These are phyloP conservation scores for Plasmodium yoelii DNA, from an alignment of 169 alveolate species.

Conservation along the genomic window DNA sequence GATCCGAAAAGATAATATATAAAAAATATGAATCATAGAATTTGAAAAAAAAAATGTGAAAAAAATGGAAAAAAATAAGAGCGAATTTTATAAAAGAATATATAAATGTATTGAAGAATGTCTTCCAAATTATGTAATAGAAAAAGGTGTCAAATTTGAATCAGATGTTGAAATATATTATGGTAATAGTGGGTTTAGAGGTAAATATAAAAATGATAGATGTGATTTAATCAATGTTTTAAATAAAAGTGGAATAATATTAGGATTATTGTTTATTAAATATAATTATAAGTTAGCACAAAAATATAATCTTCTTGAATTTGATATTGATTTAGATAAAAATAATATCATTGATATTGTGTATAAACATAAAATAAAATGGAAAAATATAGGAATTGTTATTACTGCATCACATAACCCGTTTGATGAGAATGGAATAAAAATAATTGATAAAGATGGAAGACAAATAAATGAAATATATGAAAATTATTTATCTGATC, in stretches of 20 bases:
- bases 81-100: slow-evolving; percentile 37
- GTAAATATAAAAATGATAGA: slow-evolving; percentile 11
- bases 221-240: slow-evolving; percentile 59
- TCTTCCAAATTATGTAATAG: slow-evolving; percentile 15
- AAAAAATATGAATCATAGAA: no score
- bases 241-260: slow-evolving; percentile 57
- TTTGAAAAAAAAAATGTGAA: no score
- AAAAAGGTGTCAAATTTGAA: slow-evolving; percentile 28
- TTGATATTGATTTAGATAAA: not conserved
- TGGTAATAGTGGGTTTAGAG: slow-evolving; percentile 74
- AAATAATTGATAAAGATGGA: slow-evolving; percentile 80
- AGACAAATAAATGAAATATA: slow-evolving; percentile 73
- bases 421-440: slow-evolving; percentile 81
- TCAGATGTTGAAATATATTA: slow-evolving; percentile 18
- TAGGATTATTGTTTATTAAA: slow-evolving; percentile 64
- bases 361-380: not conserved
- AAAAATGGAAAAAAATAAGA: not conserved
- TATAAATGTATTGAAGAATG: slow-evolving; percentile 53
- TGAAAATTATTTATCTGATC: slow-evolving; percentile 77
- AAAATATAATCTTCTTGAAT: slow-evolving; percentile 3
- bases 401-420: slow-evolving; percentile 86
- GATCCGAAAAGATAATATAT: no score
- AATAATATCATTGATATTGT: not conserved
- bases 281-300: slow-evolving; percentile 28
- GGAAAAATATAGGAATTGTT: slow-evolving; percentile 76